Percentiles rank a stretch among this genome's conserved stretches.
These are phyloP conservation scores for Ramalina peruviana DNA, from an alignment of 495 filamentous ascomycete genomes.

Conservation along the genomic window DNA sequence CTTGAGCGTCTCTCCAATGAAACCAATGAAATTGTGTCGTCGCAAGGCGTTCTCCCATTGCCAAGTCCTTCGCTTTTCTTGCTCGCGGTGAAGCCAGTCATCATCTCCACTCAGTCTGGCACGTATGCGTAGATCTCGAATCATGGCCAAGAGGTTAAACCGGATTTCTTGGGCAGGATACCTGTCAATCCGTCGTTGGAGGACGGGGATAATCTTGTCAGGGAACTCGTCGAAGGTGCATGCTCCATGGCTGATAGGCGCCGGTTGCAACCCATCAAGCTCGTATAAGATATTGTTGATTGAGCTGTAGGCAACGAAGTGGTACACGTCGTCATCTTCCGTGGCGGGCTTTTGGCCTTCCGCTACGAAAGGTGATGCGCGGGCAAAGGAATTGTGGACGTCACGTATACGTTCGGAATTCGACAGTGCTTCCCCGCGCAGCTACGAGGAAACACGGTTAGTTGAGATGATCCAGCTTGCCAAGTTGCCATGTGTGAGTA, in stretches of 20 bases:
- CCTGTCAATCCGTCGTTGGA: constrained; percentile 68
- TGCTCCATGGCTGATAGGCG: constrained; percentile 75
- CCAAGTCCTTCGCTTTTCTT: constrained; percentile 76
- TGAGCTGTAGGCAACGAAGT: constrained; percentile 92
- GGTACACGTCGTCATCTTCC: constrained; percentile 71
- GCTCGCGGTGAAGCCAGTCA: constrained; percentile 65
- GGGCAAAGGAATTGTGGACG: constrained; percentile 87
- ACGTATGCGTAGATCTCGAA: constrained; percentile 57
- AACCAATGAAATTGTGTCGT: constrained; percentile 91
- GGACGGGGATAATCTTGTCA: constrained; percentile 69
- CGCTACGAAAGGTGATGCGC: constrained; percentile 78
- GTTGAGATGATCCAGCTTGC: not conserved
- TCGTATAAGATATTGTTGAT: constrained; percentile 75
- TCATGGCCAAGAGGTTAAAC: constrained; percentile 92
- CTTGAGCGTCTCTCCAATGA: constrained; percentile 82
- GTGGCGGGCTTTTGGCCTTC: constrained; percentile 54
- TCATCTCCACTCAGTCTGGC: constrained; percentile 73
- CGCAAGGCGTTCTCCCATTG: constrained; percentile 90
- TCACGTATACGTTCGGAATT: constrained; percentile 74
- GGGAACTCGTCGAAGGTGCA: constrained; percentile 60
- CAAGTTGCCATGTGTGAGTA: not conserved
- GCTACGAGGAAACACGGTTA: constrained; percentile 12
- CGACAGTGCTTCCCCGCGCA: constrained; percentile 51
- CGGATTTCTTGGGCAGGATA: constrained; percentile 81
- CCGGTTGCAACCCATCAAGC: constrained; percentile 84